Base-by-base conservation (phyloP, 352 stramenopile genomes). In the Globisporangium canariense region DNA sequence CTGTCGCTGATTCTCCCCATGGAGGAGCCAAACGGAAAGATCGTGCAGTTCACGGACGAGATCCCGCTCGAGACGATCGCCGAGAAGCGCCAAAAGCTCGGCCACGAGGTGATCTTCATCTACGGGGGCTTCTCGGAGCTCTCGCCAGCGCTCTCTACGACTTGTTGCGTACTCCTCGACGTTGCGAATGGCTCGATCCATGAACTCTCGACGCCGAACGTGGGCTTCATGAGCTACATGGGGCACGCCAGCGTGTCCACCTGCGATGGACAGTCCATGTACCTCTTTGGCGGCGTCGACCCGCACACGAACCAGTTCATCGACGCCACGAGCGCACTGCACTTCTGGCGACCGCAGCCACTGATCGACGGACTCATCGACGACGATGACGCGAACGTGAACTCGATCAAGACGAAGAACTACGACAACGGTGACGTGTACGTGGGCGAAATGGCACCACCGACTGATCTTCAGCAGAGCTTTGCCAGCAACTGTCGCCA, bases 371-470 rank as follows among this genome's bases (percentile, higher is more conserved):
- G 40, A 25, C 58, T 50, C 20, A 60, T 77, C 16, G 65, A 70
- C 22, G 73, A 74, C 25, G 70, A 68, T 58, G 69, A 68, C 46
- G 65, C 60, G 47, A 64, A 62, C 25, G 59, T 28, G 16, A 76
- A 82, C 40, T 65, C 67, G 2, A 78, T 85, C 52, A 82, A 76
- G 47, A 85, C 77, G 0, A 84, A 80, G 36, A 65, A 60, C 0
- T 78, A 78, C 58, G 69, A 71, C 9, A 90, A 87, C 62, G 85
- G 82, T 18, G 79, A 91, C 52, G 76, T 86, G 28, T 93, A 93
- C 64, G 75, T 87, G 2, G 85, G 85, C 1, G 76, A 91, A 67
- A 80, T 90, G 68, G 74, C 43, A 20, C 18, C 18, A 8, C 4
- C 20, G 7, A 6, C 11, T 7, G 5, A 16, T 22, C 41, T 2